These are phyloP conservation scores for Aspergillus sp. DNA, from an alignment of 2,329 filamentous ascomycete genomes.

Conservation along the genomic window DNA sequence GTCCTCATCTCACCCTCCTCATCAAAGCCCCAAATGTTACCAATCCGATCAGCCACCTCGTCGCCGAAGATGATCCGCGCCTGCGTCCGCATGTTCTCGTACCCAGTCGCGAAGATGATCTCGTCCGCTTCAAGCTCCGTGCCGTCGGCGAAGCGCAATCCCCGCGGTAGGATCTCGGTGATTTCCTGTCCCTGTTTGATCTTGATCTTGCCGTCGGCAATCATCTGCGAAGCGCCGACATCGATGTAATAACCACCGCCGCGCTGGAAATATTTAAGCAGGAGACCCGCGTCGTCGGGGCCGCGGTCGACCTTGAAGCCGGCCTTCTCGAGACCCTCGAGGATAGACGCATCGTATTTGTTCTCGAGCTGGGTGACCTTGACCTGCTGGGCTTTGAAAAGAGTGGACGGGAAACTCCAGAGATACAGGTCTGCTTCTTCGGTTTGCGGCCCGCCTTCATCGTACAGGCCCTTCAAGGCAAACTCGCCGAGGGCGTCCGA, in stretches of 20 bases:
- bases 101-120: conserved; percentile 53
- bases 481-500: conserved; percentile 49
- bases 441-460: conserved; percentile 47
- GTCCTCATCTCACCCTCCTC: conserved; percentile 48
- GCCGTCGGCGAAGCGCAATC: conserved; percentile 51
- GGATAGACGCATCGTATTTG: conserved; percentile 27
- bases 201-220: conserved; percentile 58
- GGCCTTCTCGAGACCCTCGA: conserved; percentile 45
- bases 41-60: conserved; percentile 51
- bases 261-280: conserved; percentile 58
- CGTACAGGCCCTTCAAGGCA: conserved; percentile 46
- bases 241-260: conserved; percentile 67
- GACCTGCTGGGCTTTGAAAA: conserved; percentile 55
- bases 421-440: conserved; percentile 60
- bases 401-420: conserved; percentile 51
- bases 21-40: conserved; percentile 58
- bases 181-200: conserved; percentile 59
- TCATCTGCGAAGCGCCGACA: conserved; percentile 57
- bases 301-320: conserved; percentile 58
- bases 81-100: conserved; percentile 62
- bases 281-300: conserved; percentile 50
- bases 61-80: conserved; percentile 57
- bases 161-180: conserved; percentile 43
- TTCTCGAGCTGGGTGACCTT: conserved; percentile 36
- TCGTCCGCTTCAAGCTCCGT: conserved; percentile 56